Base-by-base conservation (phyloP, 73 alveolate genomes). In the Durusdinium trenchii region DNA sequence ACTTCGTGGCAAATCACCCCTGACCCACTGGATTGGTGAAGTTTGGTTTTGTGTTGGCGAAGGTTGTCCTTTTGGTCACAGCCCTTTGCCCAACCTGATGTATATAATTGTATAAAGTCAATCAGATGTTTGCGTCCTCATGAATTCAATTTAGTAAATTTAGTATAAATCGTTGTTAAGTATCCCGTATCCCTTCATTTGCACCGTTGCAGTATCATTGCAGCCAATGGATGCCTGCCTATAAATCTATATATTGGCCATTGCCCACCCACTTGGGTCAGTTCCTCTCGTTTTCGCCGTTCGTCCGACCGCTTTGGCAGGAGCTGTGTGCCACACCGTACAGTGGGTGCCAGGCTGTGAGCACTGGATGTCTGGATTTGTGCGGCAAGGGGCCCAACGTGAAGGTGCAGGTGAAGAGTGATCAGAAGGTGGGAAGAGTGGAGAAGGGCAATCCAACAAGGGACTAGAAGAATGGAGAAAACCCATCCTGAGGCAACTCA, bases 381-480 rank as follows among this genome's bases (percentile, higher is more conserved):
- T 78, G 89, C 47, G 89, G 89, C 43, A 57, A 62, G 47, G 89
- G 89, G 47, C 89, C 89, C 60, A 78, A 78, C 1, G 89, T 78
- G 89, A 78, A 78, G 47, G 20, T 78, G 23, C 89, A 28, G 84
- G 84, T 48, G 82, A 10, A 6, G 50, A 62, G 89, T 78, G 89
- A 78, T 46, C 89, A 78, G 30, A 78, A 78, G 16, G 89, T 78
- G n/a, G n/a, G n/a, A n/a, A n/a, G n/a, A n/a, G n/a, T n/a, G n/a
- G n/a, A n/a, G n/a, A n/a, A n/a, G n/a, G n/a, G n/a, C n/a, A n/a
- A n/a, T n/a, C n/a, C n/a, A n/a, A n/a, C n/a, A n/a, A n/a, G n/a
- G n/a, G n/a, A n/a, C n/a, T n/a, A n/a, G n/a, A n/a, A n/a, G n/a
- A n/a, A n/a, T n/a, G n/a, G n/a, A n/a, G n/a, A n/a, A n/a, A n/a